Base-by-base conservation (phyloP, 2,329 filamentous ascomycete species). In the Aspergillus piperis region DNA sequence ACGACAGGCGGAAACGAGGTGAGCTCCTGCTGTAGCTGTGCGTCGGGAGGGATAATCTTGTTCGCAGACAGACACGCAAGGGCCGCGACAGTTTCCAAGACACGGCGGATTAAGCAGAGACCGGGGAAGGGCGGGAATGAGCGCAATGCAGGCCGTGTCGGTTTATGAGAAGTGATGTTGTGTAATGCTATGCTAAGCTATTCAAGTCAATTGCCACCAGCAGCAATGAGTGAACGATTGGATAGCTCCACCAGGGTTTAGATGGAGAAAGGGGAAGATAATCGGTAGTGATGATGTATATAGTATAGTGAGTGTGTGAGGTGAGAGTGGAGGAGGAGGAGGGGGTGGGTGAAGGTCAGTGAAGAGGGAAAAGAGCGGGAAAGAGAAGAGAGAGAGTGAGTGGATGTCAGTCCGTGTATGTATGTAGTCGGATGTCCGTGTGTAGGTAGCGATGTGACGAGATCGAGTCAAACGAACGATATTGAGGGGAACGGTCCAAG, bases 201-300 rank as follows among this genome's bases (percentile, higher is more conserved):
- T 15, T 27, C 19, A 6, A 21, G 27, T 44, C 27, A 63, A 67
- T 71, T 71, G 70, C 69, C 69, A 73, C 71, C 71, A 64, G 68
- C 63, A 70, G 69, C 66, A 72, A 70, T 69, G 62, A 72, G 69
- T 70, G 63, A 66, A 65, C 58, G 58, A 65, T 49, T 49, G 56
- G 44, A 57, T 27, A 27, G 52, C 48, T 54, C 58, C 58, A 63
- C 21, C n/a, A 59, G 38, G 48, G 53, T 62, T 27, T 27, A 30
- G 51, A 52, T 52, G 53, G 30, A 54, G 41, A 48, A 15, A 42
- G 25, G 25, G 58, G 42, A 56, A 36, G 23, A 53, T 36, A 25
- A 27, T 44, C 23, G 39, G 44, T 50, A 13, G 36, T 44, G 41
- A 39, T 27, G 48, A 23, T 17, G 30, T 36, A 36, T 36, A 36